Evolutionary conservation across 2,329 filamentous ascomycete species (phyloP), one percentile per base, ranked within the genome.

Genomic region (Microdochium nivale): DNA sequence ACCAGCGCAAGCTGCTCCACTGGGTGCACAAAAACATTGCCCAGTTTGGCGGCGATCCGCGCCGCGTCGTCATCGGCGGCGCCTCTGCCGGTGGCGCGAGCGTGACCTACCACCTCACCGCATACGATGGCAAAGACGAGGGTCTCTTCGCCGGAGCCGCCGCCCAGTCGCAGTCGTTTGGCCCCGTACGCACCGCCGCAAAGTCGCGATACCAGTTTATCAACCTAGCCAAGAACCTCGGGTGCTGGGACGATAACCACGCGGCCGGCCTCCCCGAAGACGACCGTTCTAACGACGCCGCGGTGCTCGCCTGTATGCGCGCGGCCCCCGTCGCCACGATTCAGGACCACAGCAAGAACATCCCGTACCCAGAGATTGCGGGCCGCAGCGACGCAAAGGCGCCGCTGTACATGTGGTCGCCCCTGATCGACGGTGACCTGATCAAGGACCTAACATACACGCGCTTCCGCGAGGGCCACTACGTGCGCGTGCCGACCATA

Each of bases 1-100:
- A 90, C 62, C 86, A 89, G 65, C 71, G 83, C 50, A 84, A 85
- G 60, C 83, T 80, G 0, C 65, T 90, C 14, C 64, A 85, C 54
- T 90, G 87, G 87, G 78, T 88, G 1, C 77, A 87, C 55, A 70
- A 78, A 27, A 70, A 89, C 64, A 87, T 90, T 43, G 54, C 63
- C 3, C 63, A 79, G 63, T 90, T 91, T 57, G 87, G 86, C 3
- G 87, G 86, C 24, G 71, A 90, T 56, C 83, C 85, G 1, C 60
- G 72, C 0, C 84, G 87, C 56, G 83, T 90, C 10, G 80, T 84
- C 0, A 68, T 90, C 0, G 84, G 81, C 16, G 87, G 87, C 10
- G 80, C 77, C 55, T 86, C 82, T 50, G 86, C 86, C 2, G 87
- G 87, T 2, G 86, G 76, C 3, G 80, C 75, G 1, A 83, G 82